Evolutionary conservation across 768 basidiomycete species (phyloP).

Genomic region (Crucibulum laeve): DNA sequence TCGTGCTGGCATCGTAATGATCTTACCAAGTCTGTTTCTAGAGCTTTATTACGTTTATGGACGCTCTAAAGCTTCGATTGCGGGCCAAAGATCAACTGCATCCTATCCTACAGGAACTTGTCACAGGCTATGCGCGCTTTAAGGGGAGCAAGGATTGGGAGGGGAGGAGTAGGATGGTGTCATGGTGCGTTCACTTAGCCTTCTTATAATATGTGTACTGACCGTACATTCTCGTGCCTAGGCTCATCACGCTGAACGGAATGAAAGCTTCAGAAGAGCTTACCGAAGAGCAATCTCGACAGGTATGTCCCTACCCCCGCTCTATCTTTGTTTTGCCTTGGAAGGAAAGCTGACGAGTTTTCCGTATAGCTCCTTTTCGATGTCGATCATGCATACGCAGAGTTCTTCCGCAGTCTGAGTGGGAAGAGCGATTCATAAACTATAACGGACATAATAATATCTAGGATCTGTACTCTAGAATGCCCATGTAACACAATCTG

Average conservation of each 20-base stretch:
- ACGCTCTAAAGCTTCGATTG: constrained; percentile 86
- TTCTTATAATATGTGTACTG: neutral
- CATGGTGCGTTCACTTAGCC: constrained; percentile 66
- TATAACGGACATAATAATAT: no score
- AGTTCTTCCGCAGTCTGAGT: constrained; percentile 81
- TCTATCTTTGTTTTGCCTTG: neutral
- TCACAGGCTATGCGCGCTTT: constrained; percentile 90
- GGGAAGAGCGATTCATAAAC: constrained; percentile 19
- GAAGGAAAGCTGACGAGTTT: neutral
- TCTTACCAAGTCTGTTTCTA: constrained; percentile 22
- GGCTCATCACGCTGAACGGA: constrained; percentile 93
- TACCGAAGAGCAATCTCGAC: constrained; percentile 90
- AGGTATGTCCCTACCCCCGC: constrained; percentile 44
- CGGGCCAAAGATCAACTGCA: constrained; percentile 98
- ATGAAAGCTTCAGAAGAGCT: constrained; percentile 98
- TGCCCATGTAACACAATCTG: no score
- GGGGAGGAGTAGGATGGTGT: constrained; percentile 88
- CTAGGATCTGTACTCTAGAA: no score
- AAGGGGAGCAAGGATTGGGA: constrained; percentile 97
- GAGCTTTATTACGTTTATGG: constrained; percentile 99
- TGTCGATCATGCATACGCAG: constrained; percentile 92
- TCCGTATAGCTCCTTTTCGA: constrained; percentile 80
- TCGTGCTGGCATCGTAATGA: neutral
- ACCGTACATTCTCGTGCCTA: constrained; percentile 20
- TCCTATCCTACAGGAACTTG: constrained; percentile 92